Evolutionary conservation across 2,329 filamentous ascomycete species (phyloP), one percentile per base, ranked within the genome.

Genomic region (Pseudogymnoascus sp.): DNA sequence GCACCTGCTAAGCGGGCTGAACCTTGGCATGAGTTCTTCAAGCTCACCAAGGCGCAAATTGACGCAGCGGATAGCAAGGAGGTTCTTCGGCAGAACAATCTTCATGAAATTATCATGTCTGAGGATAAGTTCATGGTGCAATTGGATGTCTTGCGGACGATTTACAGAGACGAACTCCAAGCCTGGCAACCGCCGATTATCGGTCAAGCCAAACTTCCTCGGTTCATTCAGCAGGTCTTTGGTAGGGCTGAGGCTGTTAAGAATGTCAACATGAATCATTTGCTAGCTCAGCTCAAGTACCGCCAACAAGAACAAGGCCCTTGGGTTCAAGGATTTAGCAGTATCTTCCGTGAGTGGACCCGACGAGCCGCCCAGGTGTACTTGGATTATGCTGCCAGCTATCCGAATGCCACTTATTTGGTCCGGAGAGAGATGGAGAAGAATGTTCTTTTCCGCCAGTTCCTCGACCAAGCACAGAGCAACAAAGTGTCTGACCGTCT

Each of bases 321-420:
- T 0, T 99, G 91, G 86, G 87, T 99, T 62, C 80, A 84, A 11
- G 94, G 94, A 2, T 97, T 97, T 75, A 97, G 92, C 71, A 94
- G 97, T 70, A 90, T 99, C 58, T 97, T 99, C 78, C 82, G 94
- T 62, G 94, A 99, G 75, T 99, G 94, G 94, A 96, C 97, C 64
- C 85, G 94, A 65, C 97, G 97, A 74, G 94, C 94, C 32, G 91
- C 88, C 73, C 78, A 82, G 2, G 88, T 90, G 9, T 99, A 97
- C 71, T 86, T 97, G 63, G 91, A 96, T 62, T 99, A 97, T 73
- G 93, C 93, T 38, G 87, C 88, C 1, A 86, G 86, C 0, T 97
- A 94, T 67, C 93, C 93, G 0, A 85, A 87, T 62, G 93, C 94
- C 1, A 87, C 86, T 37, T 92, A 90, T 70, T 78, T 92, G 60